Conservation (phyloP, 164 flowering plant species). For the Macadamia tetraphylla region DNA sequence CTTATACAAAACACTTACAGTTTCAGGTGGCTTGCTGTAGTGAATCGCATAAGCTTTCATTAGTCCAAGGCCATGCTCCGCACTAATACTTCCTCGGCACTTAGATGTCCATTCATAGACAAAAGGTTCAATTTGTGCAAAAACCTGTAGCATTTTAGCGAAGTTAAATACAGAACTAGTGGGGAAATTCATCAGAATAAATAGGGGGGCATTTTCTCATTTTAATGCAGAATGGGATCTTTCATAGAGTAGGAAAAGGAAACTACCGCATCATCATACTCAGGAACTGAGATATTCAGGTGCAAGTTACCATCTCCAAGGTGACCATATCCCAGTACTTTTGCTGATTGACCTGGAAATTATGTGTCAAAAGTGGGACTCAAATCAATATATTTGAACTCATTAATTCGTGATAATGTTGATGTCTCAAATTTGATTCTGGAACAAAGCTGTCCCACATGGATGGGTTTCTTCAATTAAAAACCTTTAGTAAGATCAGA, state of each 20-base stretch:
- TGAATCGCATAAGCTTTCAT: conserved; percentile 92
- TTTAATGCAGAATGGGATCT: no score
- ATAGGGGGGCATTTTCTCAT: neutral
- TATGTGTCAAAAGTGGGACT: neutral
- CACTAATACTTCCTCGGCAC: conserved; percentile 91
- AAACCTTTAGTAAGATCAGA: neutral
- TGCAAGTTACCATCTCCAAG: conserved; percentile 98
- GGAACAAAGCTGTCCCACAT: neutral
- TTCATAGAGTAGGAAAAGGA: conserved; percentile 4
- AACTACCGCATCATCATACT: conserved; percentile 71
- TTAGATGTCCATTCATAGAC: conserved; percentile 96
- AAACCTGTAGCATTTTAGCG: conserved; percentile 42
- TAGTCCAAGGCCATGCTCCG: conserved; percentile 93
- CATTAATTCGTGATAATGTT: neutral
- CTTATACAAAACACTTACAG: conserved; percentile 40
- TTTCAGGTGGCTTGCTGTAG: conserved; percentile 82
- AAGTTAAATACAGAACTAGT: neutral
- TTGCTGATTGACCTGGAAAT: conserved; percentile 57
- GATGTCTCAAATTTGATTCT: neutral
- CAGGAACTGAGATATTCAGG: conserved; percentile 72
- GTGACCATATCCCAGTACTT: conserved; percentile 88
- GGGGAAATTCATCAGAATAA: neutral
- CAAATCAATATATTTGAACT: conserved; percentile 1
- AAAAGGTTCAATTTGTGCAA: conserved; percentile 82
- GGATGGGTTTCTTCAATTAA: neutral